These are phyloP conservation scores for Salix arbutifolia DNA, from an alignment of 345 rosid genomes.

Conservation along the genomic window DNA sequence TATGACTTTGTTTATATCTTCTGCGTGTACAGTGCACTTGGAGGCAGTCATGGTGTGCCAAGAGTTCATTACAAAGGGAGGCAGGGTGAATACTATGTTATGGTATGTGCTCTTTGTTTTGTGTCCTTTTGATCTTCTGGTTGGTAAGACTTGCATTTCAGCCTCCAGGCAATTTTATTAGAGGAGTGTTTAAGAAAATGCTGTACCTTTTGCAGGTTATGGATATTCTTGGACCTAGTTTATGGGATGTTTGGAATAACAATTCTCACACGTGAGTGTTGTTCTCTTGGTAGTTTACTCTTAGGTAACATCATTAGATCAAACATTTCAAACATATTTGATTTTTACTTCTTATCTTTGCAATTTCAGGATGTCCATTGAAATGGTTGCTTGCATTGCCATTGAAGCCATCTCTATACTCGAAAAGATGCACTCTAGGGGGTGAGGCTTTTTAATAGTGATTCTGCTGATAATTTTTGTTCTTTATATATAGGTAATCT, in stretches of 20 bases:
- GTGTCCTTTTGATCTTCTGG: background rate
- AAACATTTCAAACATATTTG: background rate
- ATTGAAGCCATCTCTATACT: conserved; percentile 85
- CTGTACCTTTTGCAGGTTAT: conserved; percentile 51
- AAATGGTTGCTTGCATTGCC: conserved; percentile 91
- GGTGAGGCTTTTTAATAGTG: conserved; percentile 41
- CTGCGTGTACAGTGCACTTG: conserved; percentile 51
- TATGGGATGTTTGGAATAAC: conserved; percentile 83
- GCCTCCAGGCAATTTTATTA: background rate
- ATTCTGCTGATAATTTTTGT: background rate
- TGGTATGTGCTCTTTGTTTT: conserved; percentile 43
- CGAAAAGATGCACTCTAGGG: conserved; percentile 84
- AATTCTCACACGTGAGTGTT: conserved; percentile 55
- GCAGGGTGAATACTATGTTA: conserved; percentile 77
- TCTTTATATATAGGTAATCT: background rate
- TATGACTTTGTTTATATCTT: background rate
- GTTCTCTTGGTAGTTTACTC: background rate
- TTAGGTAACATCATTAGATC: background rate
- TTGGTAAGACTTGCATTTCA: background rate
- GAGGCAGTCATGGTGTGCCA: conserved; percentile 85
- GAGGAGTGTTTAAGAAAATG: background rate
- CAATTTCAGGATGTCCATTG: conserved; percentile 63
- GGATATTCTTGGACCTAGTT: conserved; percentile 89
- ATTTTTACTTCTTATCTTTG: conserved; percentile 2
- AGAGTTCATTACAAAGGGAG: conserved; percentile 78